Percentiles rank a stretch among this genome's conserved stretches.
Conservation (phyloP, 352 stramenopile species). For the Globisporangium uncinulatum region DNA sequence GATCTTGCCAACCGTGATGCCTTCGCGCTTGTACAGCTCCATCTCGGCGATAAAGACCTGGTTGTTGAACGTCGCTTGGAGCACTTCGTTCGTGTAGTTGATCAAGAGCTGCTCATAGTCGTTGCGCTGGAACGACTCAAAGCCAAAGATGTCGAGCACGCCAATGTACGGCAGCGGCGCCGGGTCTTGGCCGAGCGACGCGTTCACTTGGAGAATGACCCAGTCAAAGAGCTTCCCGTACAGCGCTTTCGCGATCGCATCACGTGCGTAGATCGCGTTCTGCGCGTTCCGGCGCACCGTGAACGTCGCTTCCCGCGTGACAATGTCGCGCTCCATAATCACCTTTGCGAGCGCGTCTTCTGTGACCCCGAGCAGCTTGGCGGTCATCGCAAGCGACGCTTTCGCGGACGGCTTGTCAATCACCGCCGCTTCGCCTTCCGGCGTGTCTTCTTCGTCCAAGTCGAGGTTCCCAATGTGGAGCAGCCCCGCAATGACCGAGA, state of each 20-base stretch:
- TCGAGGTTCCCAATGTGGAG: slow-evolving; percentile 96
- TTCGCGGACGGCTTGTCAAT: slow-evolving; percentile 69
- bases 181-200: slow-evolving; percentile 74
- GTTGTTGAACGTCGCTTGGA: slow-evolving; percentile 87
- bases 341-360: slow-evolving; percentile 59
- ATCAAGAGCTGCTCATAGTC: slow-evolving; percentile 89
- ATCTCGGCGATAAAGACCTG: slow-evolving; percentile 89
- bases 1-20: slow-evolving; percentile 86
- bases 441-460: slow-evolving; percentile 88
- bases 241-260: slow-evolving; percentile 92
- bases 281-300: slow-evolving; percentile 76
- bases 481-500: slow-evolving; percentile 90
- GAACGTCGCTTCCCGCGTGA: slow-evolving; percentile 81
- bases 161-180: slow-evolving; percentile 83
- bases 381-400: slow-evolving; percentile 39
- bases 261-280: slow-evolving; percentile 82
- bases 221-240: slow-evolving; percentile 92
- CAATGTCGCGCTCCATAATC: slow-evolving; percentile 86
- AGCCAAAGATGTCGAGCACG: slow-evolving; percentile 90
- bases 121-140: slow-evolving; percentile 89
- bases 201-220: slow-evolving; percentile 91
- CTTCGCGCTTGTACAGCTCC: slow-evolving; percentile 88
- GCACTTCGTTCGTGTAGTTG: slow-evolving; percentile 89
- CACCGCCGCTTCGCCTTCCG: slow-evolving; percentile 70
- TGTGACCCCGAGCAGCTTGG: slow-evolving; percentile 66